Evolutionary conservation across 495 filamentous ascomycete species (phyloP).

Genomic region (Chaetomium fimeti): DNA sequence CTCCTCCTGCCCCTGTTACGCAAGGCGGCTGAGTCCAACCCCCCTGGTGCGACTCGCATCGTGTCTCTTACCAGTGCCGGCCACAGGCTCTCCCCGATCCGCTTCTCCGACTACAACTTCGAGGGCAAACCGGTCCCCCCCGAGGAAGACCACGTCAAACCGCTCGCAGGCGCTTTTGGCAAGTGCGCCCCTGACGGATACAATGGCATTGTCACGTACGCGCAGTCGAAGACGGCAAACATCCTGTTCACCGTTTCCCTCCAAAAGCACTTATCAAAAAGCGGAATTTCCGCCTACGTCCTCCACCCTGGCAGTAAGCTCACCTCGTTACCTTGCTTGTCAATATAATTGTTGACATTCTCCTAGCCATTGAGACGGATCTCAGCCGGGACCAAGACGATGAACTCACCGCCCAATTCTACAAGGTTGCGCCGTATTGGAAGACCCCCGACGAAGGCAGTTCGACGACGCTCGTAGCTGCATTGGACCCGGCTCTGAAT

Average conservation of each 20-base stretch:
- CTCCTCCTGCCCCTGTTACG: constrained; percentile 51
- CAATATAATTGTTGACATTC: background rate
- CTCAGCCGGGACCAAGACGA: constrained; percentile 45
- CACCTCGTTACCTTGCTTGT: background rate
- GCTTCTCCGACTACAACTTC: constrained; percentile 61
- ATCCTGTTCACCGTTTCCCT: constrained; percentile 56
- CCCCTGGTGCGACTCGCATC: constrained; percentile 42
- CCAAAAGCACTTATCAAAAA: constrained; percentile 37
- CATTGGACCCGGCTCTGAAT: constrained; percentile 53
- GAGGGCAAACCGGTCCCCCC: constrained; percentile 40
- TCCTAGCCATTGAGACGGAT: constrained; percentile 37
- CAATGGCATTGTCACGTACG: constrained; percentile 54
- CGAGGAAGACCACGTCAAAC: constrained; percentile 39
- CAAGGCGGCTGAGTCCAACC: constrained; percentile 35
- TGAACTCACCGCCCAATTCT: constrained; percentile 40
- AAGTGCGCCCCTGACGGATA: constrained; percentile 50
- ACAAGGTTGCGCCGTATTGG: constrained; percentile 43
- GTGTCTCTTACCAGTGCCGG: constrained; percentile 50
- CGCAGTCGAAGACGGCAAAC: constrained; percentile 61
- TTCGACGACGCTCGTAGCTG: constrained; percentile 59
- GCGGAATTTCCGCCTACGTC: constrained; percentile 43
- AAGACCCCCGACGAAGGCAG: constrained; percentile 54
- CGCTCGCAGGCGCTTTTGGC: constrained; percentile 35
- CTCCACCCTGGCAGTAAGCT: constrained; percentile 52
- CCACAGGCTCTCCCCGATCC: constrained; percentile 51